Base-by-base conservation (phyloP, 2,329 filamentous ascomycete species). In the Tothia fuscella region DNA sequence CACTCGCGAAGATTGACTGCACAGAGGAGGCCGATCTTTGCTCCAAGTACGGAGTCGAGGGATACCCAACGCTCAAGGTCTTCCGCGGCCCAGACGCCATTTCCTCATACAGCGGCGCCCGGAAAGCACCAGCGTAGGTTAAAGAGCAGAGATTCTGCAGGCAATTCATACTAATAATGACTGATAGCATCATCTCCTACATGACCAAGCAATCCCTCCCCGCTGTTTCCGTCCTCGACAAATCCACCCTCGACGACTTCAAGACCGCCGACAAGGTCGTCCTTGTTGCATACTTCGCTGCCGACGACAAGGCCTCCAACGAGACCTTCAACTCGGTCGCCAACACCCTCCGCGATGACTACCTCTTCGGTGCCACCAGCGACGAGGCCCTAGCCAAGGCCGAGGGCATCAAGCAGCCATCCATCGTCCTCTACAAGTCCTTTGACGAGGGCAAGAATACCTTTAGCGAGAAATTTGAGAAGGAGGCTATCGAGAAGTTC, bases 161-260 rank as follows among this genome's bases (percentile, higher is more conserved):
- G 24, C 10, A 21, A 2, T 9, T 12, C 20, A 26, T 21, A 26
- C 25, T 43, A 17, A 24, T 29, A 25, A n/a, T 22, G 24, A n/a
- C 40, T 6, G 6, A 26, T 48, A 74, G 72, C 26, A 78, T 82
- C 53, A 64, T 80, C 49, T 82, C 78, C 20, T 96, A 94, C 74
- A 98, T 98, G 91, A 82, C 86, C 63, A 98, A 96, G 77, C 91
- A 96, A 70, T 84, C 85, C 20, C 76, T 98, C 47, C 91, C 91
- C 41, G 83, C 91, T 50, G 88, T 98, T 50, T 95, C 91, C 5
- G 58, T 74, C 49, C 74, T 98, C 46, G 80, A 75, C 54, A 78
- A 82, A 63, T 84, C 89, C 50, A 86, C 80, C 46, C 70, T 95
- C 42, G 84, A 88, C 60, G 88, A 94, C 55, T 94, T 98, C 80